Conservation (phyloP, 2,329 filamentous ascomycete genomes). For the Plenodomus biglobosus region DNA sequence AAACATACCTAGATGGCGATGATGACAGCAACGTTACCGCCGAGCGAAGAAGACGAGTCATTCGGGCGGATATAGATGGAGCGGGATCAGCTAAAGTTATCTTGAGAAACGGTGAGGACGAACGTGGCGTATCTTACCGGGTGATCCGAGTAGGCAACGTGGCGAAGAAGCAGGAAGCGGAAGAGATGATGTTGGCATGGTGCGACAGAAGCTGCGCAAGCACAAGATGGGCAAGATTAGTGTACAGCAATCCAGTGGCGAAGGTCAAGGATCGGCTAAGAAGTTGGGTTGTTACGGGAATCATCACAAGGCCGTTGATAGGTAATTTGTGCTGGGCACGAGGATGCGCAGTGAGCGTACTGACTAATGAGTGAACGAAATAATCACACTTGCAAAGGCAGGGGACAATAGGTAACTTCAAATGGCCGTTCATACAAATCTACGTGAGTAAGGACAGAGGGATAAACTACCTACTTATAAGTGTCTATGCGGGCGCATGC, state of each 20-base stretch:
- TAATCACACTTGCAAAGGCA: no score
- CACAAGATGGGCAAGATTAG: slow-evolving; percentile 8
- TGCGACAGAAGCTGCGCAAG: slow-evolving; percentile 3
- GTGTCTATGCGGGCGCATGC: no score
- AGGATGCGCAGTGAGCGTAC: no score
- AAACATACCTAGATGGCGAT: slow-evolving; percentile 27
- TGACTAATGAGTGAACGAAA: no score
- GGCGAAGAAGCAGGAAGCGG: slow-evolving; percentile 4
- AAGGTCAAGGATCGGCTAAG: slow-evolving; percentile 10
- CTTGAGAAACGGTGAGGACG: slow-evolving; percentile 7
- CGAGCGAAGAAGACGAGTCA: slow-evolving; percentile 16
- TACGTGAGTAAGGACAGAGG: no score
- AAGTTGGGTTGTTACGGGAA: slow-evolving; percentile 7
- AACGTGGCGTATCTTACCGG: slow-evolving; percentile 8
- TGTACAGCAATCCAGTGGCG: slow-evolving; percentile 5
- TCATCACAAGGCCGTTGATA: slow-evolving; percentile 6
- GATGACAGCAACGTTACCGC: slow-evolving; percentile 24
- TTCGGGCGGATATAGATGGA: slow-evolving; percentile 9
- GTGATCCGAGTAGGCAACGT: background rate
- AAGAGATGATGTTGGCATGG: slow-evolving; percentile 3
- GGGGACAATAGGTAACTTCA: no score
- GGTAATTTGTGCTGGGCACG: no score
- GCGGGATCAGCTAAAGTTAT: slow-evolving; percentile 10
- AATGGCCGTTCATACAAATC: no score
- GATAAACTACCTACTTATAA: no score